Evolutionary conservation across 805 yeast species (phyloP), one percentile per base, ranked within the genome.

Genomic region (Lipomyces mesembrius): DNA sequence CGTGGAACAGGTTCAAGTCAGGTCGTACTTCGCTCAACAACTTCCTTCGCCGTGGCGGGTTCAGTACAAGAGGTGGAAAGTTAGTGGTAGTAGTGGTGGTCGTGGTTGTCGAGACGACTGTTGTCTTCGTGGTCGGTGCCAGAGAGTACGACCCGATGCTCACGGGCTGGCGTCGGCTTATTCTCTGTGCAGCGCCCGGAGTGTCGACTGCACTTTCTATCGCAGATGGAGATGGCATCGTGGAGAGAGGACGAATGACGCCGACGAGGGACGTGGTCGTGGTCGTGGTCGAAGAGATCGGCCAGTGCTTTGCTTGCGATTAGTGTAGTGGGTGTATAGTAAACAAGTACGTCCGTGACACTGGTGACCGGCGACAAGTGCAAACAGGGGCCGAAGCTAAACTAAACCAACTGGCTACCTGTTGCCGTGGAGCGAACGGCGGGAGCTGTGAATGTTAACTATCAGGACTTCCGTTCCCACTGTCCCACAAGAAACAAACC

Each of bases 51-150:
- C 35, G 17, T 14, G 71, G 71, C 27, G 64, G 64, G 6, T 53
- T 65, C 43, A 69, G 39, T 2, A 65, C 53, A 20, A 70, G 57
- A 34, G 72, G 71, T 8, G 73, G 73, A 43, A 65, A 69, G 34
- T 55, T 61, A 12, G 71, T 70, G 1, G 72, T 69, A 7, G 73
- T 69, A 9, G 72, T 69, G 1, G 72, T 70, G 6, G 72, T 70
- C 11, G 72, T 70, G 20, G 72, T 69, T 8, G 72, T 69, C 7
- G 68, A 60, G 35, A 66, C 70, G 55, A 70, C 72, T 14, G 68
- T 69, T 7, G 72, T 70, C 60, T 69, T 67, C 5, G 69, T 66
- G 34, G 68, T 63, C 20, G 71, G 71, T 39, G 71, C 68, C 12
- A 63, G 59, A 17, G 71, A 49, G 49, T 51, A 68, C 32, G 58